Conservation (phyloP, 1,284 basidiomycete species). For the Somion occarium region DNA sequence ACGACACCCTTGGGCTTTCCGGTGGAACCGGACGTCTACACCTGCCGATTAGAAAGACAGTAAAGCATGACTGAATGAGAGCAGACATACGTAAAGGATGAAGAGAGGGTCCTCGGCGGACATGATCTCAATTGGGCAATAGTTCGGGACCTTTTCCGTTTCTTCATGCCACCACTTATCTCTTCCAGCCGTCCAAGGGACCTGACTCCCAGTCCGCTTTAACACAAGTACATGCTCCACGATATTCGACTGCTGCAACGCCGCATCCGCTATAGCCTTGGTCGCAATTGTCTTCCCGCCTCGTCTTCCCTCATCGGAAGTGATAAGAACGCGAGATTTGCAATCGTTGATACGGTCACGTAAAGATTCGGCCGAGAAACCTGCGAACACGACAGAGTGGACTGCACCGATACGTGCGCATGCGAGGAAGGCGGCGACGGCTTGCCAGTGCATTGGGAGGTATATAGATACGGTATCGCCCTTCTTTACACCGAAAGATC, state of each 20-base stretch:
- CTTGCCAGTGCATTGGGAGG: constrained; percentile 88
- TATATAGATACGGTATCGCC: constrained; percentile 95
- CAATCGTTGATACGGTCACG: constrained; percentile 93
- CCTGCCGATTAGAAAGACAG: constrained; percentile 1
- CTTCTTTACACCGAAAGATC: constrained; percentile 88
- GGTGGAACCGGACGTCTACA: constrained; percentile 88
- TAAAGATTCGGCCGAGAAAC: constrained; percentile 95
- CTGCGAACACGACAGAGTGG: constrained; percentile 98
- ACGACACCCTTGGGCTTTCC: constrained; percentile 98
- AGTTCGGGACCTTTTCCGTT: constrained; percentile 77
- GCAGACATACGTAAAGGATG: constrained; percentile 84
- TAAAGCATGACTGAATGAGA: constrained; percentile 2
- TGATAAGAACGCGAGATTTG: constrained; percentile 87
- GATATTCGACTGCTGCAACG: constrained; percentile 78
- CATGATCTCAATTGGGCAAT: constrained; percentile 88
- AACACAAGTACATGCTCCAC: constrained; percentile 94
- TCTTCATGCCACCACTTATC: constrained; percentile 99
- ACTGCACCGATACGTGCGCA: constrained; percentile 97
- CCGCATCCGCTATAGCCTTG: constrained; percentile 93
- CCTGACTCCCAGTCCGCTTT: constrained; percentile 80
- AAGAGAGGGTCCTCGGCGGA: constrained; percentile 92
- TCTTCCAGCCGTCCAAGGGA: constrained; percentile 82
- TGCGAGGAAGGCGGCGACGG: constrained; percentile 93
- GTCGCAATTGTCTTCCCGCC: constrained; percentile 96
- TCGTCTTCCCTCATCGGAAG: constrained; percentile 91